Base-by-base conservation (phyloP, 352 stramenopile species). In the Peronosclerospora sorghi region DNA sequence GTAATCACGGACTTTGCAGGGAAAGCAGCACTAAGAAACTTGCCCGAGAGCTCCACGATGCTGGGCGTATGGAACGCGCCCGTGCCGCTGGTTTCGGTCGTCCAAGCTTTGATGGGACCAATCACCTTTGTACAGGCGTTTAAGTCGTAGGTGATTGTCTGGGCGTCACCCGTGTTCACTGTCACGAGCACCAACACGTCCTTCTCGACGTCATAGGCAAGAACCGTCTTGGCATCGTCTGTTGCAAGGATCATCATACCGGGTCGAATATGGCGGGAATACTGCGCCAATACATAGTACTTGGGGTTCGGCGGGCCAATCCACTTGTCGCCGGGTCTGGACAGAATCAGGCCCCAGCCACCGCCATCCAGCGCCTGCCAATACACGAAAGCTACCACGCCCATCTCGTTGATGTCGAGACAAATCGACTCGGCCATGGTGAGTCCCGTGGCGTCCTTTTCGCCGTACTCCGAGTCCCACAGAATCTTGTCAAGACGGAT, bases 381-480 rank as follows among this genome's bases (percentile, higher is more conserved):
- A 51, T 83, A 83, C 32, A 83, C 67, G 37, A 83, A 83, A 3
- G 62, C 70, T 6, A 56, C 67, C 15, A 75, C 65, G 8, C 63
- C 56, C 54, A 79, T 69, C 39, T 76, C 52, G 36, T 83, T 83
- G 28, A 83, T 68, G 30, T 83, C 62, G 9, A 70, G 55, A 0
- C 54, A 56, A 36, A 83, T 61, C 0, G 62, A 65, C 48, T 79
- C 58, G 13, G 59, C 70, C 45, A 83, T 49, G 26, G 41, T 72
- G 5, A 79, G 32, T 17, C 67, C 70, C 7, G 58, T 60, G 2
- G 26, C 62, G 24, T 83, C 70, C 9, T 41, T 54, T 30, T 83
- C 70, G 6, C 67, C 65, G 37, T 83, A 73, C 37, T 83, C 67
- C 0, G 70, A 83, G 41, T 83, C 67, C 67, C 70, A 83, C 0